Evolutionary conservation across 495 filamentous ascomycete species (phyloP).

Genomic region (Aspergillus wentii): DNA sequence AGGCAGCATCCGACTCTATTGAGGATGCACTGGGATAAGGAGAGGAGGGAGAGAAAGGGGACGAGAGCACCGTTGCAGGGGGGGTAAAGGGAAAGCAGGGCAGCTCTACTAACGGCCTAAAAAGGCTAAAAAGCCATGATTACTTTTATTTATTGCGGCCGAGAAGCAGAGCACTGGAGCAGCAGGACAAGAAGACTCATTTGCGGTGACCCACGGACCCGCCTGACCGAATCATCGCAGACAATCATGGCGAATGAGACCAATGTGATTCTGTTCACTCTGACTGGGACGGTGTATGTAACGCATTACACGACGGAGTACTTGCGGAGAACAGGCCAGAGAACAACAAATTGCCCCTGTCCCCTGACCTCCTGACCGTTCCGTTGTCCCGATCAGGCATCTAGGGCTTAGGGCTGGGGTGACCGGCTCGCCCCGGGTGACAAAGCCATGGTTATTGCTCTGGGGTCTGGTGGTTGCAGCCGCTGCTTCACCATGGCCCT

Average conservation of each 20-base stretch:
- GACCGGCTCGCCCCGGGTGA: too few species aligned
- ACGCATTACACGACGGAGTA: too few species aligned
- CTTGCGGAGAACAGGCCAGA: too few species aligned
- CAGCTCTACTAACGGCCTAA: conserved; percentile 6
- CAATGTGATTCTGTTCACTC: conserved; percentile 1
- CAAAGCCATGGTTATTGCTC: conserved; percentile 16
- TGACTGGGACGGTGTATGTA: background rate
- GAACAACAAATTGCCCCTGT: too few species aligned
- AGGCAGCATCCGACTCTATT: conserved; percentile 35
- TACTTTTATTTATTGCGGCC: conserved; percentile 1
- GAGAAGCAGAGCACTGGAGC: conserved; percentile 1
- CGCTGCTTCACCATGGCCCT: conserved; percentile 15
- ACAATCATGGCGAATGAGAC: too few species aligned
- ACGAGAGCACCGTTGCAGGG: conserved; percentile 4
- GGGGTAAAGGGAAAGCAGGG: conserved; percentile 6
- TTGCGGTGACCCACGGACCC: conserved; percentile 14
- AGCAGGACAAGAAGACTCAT: conserved; percentile 3
- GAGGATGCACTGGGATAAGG: conserved; percentile 9
- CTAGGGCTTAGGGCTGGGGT: conserved; percentile 23
- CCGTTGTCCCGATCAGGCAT: background rate
- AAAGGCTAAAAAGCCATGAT: conserved; percentile 5
- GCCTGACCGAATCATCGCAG: conserved; percentile 18
- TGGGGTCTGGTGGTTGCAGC: conserved; percentile 17
- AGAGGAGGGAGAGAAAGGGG: conserved; percentile 1
- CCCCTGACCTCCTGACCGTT: too few species aligned